Evolutionary conservation across 345 rosid species (phyloP).

Genomic region (Kernera saxatilis): DNA sequence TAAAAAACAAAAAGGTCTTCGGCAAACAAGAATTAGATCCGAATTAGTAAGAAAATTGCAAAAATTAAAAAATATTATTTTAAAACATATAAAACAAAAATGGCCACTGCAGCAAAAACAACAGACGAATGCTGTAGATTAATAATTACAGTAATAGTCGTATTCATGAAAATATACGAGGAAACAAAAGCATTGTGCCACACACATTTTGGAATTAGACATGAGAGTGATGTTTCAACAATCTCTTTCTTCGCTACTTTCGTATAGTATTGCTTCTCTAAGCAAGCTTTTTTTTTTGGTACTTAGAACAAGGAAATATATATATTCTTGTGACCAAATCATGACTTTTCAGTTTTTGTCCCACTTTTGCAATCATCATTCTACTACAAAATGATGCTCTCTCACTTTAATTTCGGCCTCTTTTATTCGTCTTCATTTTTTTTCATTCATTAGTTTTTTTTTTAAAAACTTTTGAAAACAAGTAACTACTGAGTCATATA

Average conservation of each 20-base stretch:
- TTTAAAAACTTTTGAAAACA: not conserved
- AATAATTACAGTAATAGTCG: not conserved
- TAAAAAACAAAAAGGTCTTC: too few relatives aligned
- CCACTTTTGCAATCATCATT: constrained; percentile 30
- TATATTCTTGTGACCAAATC: constrained; percentile 26
- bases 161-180: not conserved
- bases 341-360: constrained; percentile 26
- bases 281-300: not conserved
- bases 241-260: constrained; percentile 11
- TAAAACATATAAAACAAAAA: not conserved
- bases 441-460: not conserved
- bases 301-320: constrained; percentile 23
- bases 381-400: constrained; percentile 27
- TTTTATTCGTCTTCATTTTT: constrained; percentile 3
- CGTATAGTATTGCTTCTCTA: constrained; percentile 12
- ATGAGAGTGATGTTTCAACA: constrained; percentile 27
- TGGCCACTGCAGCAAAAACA: not conserved
- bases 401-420: constrained; percentile 14
- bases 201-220: not conserved
- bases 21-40: too few relatives aligned
- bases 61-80: too few relatives aligned
- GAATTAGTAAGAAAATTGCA: too few relatives aligned
- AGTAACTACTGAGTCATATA: not conserved
- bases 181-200: constrained; percentile 12
- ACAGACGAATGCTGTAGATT: not conserved